Percentiles rank a stretch among this genome's conserved stretches.
phyloP scores from a whole-genome alignment of 1,284 basidiomycete genomes.

The Leccinum griseonigrum region DNA sequence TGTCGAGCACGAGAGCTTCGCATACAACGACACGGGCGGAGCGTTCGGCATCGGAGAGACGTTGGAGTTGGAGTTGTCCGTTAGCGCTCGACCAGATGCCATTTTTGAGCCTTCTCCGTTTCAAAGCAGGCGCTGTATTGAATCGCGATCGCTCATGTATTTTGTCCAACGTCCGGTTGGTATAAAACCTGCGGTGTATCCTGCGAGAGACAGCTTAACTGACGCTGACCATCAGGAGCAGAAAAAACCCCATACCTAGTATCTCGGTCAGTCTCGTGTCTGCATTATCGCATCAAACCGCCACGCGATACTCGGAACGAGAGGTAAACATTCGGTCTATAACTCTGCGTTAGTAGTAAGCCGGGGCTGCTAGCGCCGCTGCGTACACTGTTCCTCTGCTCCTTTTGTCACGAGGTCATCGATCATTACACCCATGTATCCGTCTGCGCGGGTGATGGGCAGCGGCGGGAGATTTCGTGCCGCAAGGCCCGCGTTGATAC shows the following conservation, averaged over 20 bases:
- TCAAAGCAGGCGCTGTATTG: slow-evolving; percentile 40
- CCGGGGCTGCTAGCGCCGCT: not conserved
- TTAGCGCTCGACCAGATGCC: slow-evolving; percentile 15
- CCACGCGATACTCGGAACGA: slow-evolving; percentile 86
- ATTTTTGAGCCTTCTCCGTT: slow-evolving; percentile 25
- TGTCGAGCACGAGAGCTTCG: slow-evolving; percentile 29
- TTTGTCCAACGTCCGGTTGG: slow-evolving; percentile 59
- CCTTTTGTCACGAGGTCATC: slow-evolving; percentile 88
- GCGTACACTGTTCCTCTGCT: slow-evolving; percentile 81
- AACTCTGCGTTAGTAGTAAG: slow-evolving; percentile 8
- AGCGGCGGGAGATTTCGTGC: slow-evolving; percentile 57
- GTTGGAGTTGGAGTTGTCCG: slow-evolving; percentile 20
- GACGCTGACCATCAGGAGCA: not conserved
- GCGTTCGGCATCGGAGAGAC: not conserved
- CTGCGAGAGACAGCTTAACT: slow-evolving; percentile 31
- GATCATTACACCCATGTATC: slow-evolving; percentile 86
- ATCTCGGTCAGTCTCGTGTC: slow-evolving; percentile 75
- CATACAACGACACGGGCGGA: not conserved
- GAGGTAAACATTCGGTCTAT: slow-evolving; percentile 92
- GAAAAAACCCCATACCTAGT: slow-evolving; percentile 41
- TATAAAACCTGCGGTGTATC: slow-evolving; percentile 57
- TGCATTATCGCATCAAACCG: slow-evolving; percentile 85
- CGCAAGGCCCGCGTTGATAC: slow-evolving; percentile 81
- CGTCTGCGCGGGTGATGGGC: slow-evolving; percentile 75
- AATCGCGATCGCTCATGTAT: slow-evolving; percentile 46